Base-by-base conservation (phyloP, 2,329 filamentous ascomycete species). In the Tolypocladium guangdongense region DNA sequence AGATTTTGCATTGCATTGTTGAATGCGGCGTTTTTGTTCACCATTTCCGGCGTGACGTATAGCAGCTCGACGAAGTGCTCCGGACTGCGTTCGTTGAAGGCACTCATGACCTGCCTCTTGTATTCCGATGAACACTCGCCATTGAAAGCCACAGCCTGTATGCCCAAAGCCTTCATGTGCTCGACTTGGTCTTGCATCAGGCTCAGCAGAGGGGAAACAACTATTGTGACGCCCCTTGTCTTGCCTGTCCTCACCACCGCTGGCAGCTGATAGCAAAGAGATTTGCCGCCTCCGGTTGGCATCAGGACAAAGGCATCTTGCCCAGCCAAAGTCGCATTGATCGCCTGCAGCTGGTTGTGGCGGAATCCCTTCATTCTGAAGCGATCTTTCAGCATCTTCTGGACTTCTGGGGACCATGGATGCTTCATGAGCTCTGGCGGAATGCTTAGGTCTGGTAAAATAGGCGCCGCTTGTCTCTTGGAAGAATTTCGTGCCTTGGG, bases 271-370 rank as follows among this genome's bases (percentile, higher is more conserved):
- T 99, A 99, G 68, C 93, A 97, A 2, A 99, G 76, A 1, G 92
- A 97, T 66, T 99, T 99, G 43, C 93, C 93, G 56, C 93, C 93
- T 52, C 93, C 93, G 0, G 93, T 99, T 2, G 95, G 93, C 93
- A 99, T 99, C 39, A 99, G 76, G 18, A 99, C 87, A 66, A 99
- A 99, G 0, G 88, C 86, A 69, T 99, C 92, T 58, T 92, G 84
- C 3, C 92, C 93, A 33, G 75, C 77, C 47, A 99, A 74, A 0
- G 93, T 97, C 1, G 91, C 87, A 68, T 99, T 97, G 68, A 99
- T 96, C 16, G 93, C 91, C 68, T 97, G 89, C 2, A 97, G 77
- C 65, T 99, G 93, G 64, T 96, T 93, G 52, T 86, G 83, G 33
- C 95, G 84, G 64, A 99, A 99, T 0, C 89, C 89, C 52, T 81